phyloP scores from a whole-genome alignment of 164 flowering plant species.

The Vitis amurensis region DNA sequence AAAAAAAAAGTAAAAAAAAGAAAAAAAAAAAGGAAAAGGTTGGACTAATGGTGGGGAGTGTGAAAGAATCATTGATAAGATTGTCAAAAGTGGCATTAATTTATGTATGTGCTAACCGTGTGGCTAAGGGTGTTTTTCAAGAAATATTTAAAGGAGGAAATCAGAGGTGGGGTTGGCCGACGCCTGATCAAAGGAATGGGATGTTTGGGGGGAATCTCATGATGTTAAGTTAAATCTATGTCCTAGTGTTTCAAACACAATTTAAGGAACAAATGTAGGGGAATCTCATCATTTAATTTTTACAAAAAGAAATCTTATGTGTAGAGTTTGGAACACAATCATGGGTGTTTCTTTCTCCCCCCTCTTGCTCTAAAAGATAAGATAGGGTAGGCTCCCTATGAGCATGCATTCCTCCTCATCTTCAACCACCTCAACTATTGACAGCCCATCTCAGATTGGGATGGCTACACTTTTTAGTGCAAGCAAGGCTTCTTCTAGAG shows the following conservation, averaged over 20 bases:
- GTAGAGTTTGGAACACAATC: too few species aligned
- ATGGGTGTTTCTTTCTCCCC: too few species aligned
- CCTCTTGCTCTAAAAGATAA: too few species aligned
- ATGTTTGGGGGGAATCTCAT: background rate
- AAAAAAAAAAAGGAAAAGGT: background rate
- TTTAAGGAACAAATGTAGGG: background rate
- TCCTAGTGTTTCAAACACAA: background rate
- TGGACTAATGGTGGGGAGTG: constrained; percentile 3
- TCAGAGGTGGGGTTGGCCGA: background rate
- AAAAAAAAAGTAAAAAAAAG: too few species aligned
- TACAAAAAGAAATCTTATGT: background rate
- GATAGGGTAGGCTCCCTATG: too few species aligned
- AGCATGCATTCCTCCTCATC: too few species aligned
- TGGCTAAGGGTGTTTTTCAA: background rate
- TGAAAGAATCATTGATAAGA: background rate
- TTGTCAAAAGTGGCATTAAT: background rate
- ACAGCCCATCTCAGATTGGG: too few species aligned
- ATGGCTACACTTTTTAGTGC: too few species aligned
- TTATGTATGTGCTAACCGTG: background rate
- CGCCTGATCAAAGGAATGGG: background rate
- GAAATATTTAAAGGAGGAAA: background rate
- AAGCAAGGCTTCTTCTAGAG: too few species aligned
- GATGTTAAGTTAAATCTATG: background rate
- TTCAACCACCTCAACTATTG: too few species aligned
- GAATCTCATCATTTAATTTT: background rate